Evolutionary conservation across 2,329 filamentous ascomycete genomes (phyloP).

Genomic region (Penicillium olsonii): DNA sequence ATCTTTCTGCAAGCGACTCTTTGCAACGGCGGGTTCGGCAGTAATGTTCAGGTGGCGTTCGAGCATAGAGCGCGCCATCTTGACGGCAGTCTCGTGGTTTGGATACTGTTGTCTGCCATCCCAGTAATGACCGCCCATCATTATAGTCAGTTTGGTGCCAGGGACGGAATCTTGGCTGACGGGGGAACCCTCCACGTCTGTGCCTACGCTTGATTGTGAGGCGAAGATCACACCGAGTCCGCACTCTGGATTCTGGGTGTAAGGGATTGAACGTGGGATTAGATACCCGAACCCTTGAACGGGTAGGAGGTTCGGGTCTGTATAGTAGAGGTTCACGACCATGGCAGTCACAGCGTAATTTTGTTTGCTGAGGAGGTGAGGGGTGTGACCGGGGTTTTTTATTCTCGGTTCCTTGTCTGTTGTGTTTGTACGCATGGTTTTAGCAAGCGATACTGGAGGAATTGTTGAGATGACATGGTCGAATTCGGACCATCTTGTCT

Average conservation of each 20-base stretch:
- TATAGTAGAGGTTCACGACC: constrained; percentile 89
- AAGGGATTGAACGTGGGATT: constrained; percentile 72
- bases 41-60: constrained; percentile 73
- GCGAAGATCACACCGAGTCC: constrained; percentile 93
- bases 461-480: constrained; percentile 38
- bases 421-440: constrained; percentile 18
- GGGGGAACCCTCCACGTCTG: background rate
- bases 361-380: constrained; percentile 31
- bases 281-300: constrained; percentile 81
- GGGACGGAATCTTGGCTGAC: constrained; percentile 48
- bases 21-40: constrained; percentile 61
- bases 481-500: constrained; percentile 7
- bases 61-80: constrained; percentile 70
- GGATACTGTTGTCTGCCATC: constrained; percentile 64
- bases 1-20: constrained; percentile 63
- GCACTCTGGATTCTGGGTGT: constrained; percentile 74
- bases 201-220: constrained; percentile 63
- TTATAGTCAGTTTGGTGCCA: constrained; percentile 88
- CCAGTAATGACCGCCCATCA: constrained; percentile 95
- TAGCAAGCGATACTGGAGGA: constrained; percentile 29
- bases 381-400: background rate
- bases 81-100: constrained; percentile 63
- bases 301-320: constrained; percentile 63
- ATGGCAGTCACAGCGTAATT: constrained; percentile 77
- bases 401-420: constrained; percentile 17